phyloP scores from a whole-genome alignment of 495 filamentous ascomycete genomes.

The Pseudoneurospora amorphoporcata region DNA sequence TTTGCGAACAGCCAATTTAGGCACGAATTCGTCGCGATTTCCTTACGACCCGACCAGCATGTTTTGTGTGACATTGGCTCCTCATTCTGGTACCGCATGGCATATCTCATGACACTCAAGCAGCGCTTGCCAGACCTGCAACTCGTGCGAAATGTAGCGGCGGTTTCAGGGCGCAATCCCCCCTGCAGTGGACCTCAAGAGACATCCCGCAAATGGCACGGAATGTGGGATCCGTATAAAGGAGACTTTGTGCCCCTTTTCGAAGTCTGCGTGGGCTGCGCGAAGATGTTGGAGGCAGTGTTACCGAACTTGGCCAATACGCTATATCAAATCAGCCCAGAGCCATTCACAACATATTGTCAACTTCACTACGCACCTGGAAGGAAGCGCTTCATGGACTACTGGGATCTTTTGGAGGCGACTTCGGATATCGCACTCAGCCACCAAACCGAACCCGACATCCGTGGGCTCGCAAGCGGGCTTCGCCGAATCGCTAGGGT shows the following conservation, averaged over 20 bases:
- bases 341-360: conserved; percentile 27
- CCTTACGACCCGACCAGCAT: conserved; percentile 25
- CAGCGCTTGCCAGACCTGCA: conserved; percentile 26
- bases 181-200: conserved; percentile 25
- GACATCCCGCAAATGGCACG: conserved; percentile 30
- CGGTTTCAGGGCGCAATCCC: conserved; percentile 22
- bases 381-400: conserved; percentile 33
- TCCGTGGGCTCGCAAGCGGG: conserved; percentile 25
- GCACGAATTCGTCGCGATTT: conserved; percentile 26
- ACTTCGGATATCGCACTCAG: conserved; percentile 27
- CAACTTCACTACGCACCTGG: conserved; percentile 26
- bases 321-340: not conserved
- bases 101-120: conserved; percentile 34
- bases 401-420: conserved; percentile 33
- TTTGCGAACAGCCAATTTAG: conserved; percentile 31
- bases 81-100: conserved; percentile 36
- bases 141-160: conserved; percentile 28
- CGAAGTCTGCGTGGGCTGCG: conserved; percentile 32
- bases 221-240: conserved; percentile 28
- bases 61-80: conserved; percentile 36
- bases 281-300: conserved; percentile 29
- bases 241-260: conserved; percentile 23
- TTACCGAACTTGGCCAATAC: conserved; percentile 32
- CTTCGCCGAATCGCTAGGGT: conserved; percentile 22
- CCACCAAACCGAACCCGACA: conserved; percentile 21